phyloP scores from a whole-genome alignment of 116 monocot genomes.

The Cymodocea nodosa region DNA sequence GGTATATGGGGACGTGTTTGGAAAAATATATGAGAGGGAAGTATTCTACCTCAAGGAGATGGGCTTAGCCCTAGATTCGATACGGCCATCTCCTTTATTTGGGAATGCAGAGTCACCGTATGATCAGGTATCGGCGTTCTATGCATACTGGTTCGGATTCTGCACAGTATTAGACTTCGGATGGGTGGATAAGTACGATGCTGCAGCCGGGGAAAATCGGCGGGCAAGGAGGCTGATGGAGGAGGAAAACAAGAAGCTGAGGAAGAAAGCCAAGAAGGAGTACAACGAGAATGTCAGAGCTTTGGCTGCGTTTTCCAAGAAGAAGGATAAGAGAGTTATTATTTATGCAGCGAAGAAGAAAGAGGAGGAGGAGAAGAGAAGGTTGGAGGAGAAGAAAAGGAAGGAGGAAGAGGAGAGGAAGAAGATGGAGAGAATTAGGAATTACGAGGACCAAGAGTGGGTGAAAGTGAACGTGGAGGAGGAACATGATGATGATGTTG shows the following conservation, averaged over 20 bases:
- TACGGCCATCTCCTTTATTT: conserved; percentile 45
- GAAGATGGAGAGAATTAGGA: conserved; percentile 49
- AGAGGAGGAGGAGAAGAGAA: conserved; percentile 54
- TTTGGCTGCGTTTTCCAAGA: conserved; percentile 80
- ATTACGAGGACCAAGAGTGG: conserved; percentile 81
- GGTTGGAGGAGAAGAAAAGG: conserved; percentile 58
- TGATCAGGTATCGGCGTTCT: conserved; percentile 66
- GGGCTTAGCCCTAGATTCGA: conserved; percentile 9
- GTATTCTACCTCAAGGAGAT: conserved; percentile 38
- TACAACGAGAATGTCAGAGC: conserved; percentile 68
- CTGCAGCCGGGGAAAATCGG: conserved; percentile 38
- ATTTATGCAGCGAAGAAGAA: conserved; percentile 58
- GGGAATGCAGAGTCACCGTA: conserved; percentile 75
- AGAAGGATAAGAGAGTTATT: conserved; percentile 89
- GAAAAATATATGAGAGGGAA: conserved; percentile 55
- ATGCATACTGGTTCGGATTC: conserved; percentile 71
- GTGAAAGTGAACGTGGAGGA: conserved; percentile 26
- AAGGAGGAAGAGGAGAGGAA: conserved; percentile 69
- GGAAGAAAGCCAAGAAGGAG: conserved; percentile 73
- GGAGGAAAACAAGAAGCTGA: conserved; percentile 80
- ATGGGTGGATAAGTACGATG: conserved; percentile 76
- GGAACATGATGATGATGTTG: conserved; percentile 5
- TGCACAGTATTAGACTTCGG: conserved; percentile 65
- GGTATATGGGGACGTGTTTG: conserved; percentile 78
- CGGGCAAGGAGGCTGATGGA: conserved; percentile 67